Evolutionary conservation across 2,329 filamentous ascomycete species (phyloP), one percentile per base, ranked within the genome.

Genomic region (Chaetomium globosum): DNA sequence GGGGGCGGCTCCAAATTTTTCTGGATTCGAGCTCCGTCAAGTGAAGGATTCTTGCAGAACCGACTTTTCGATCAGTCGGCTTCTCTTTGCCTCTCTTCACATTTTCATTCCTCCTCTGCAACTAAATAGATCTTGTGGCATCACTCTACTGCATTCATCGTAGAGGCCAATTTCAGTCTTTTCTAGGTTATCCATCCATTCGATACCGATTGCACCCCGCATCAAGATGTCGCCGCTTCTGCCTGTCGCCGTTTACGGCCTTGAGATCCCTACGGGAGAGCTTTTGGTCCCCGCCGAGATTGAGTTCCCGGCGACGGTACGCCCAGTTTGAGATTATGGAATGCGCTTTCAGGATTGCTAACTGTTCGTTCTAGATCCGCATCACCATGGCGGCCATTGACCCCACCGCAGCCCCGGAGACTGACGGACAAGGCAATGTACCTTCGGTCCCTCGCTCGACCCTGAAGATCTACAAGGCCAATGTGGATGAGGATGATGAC

Each of bases 331-430:
- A 12, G 21, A 1, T 21, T 28, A n/a, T 12, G 3, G 19, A 1
- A 33, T 36, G 4, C 10, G 31, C 21, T 8, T 39, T 23, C 16
- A 8, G 48, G 49, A 16, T 33, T 68, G 67, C 76, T 78, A 69
- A 80, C 68, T 70, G 59, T 57, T 57, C 1, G 39, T 61, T 49
- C 31, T 74, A 97, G 93, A 96, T 97, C 82, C 92, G 92, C 77
- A 92, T 99, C 76, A 98, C 93, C 74, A 99, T 99, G 95, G 95
- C 96, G 74, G 95, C 95, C 71, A 89, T 99, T 77, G 94, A 99
- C 77, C 95, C 95, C 65, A 92, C 87, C 74, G 91, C 91, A 73
- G 83, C 87, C 72, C 85, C 88, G 43, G 85, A 92, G 77, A 83
- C 83, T 65, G 87, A 89, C 71, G 83, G 83, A 65, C 84, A 85